A percentile compares a stretch with the other conserved stretches of the same genome.
Conservation (phyloP, 2,329 filamentous ascomycete species). For the Pseudogymnoascus sp. region DNA sequence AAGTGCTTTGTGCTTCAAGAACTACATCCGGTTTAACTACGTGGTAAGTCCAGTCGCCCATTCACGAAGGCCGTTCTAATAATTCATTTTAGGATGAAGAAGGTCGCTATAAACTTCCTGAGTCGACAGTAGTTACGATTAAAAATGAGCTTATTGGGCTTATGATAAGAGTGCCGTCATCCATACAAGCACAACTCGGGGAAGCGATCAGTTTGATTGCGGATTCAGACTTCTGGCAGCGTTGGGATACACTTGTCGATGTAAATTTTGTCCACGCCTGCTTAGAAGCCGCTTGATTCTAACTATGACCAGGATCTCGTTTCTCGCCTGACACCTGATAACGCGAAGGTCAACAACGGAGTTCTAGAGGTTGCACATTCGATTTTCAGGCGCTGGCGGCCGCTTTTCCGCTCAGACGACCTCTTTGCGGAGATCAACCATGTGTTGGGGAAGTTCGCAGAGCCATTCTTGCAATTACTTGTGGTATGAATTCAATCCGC, state of each 20-base stretch:
- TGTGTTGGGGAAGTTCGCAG: slow-evolving; percentile 76
- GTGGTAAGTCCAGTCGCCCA: slow-evolving; percentile 45
- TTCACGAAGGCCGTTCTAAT: slow-evolving; percentile 12
- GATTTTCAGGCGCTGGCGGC: slow-evolving; percentile 93
- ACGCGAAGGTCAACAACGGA: slow-evolving; percentile 81
- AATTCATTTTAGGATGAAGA: slow-evolving; percentile 63
- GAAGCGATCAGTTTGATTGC: slow-evolving; percentile 96
- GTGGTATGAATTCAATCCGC: slow-evolving; percentile 40
- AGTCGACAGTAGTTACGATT: slow-evolving; percentile 78
- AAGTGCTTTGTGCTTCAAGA: slow-evolving; percentile 93
- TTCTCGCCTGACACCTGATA: slow-evolving; percentile 70
- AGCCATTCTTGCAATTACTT: slow-evolving; percentile 74
- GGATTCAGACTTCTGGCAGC: slow-evolving; percentile 92
- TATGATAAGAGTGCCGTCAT: slow-evolving; percentile 85
- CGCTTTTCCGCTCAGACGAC: slow-evolving; percentile 84
- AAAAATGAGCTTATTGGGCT: slow-evolving; percentile 92
- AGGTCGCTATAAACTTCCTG: slow-evolving; percentile 80
- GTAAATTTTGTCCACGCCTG: slow-evolving; percentile 35
- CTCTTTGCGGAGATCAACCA: slow-evolving; percentile 95
- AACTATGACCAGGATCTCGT: slow-evolving; percentile 61
- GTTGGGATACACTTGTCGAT: slow-evolving; percentile 92
- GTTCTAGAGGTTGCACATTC: slow-evolving; percentile 96
- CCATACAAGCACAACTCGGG: slow-evolving; percentile 86
- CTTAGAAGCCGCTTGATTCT: slow-evolving; percentile 12
- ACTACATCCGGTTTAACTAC: slow-evolving; percentile 93